Conservation (phyloP, 495 filamentous ascomycete species). For the Cetradonia linearis region DNA sequence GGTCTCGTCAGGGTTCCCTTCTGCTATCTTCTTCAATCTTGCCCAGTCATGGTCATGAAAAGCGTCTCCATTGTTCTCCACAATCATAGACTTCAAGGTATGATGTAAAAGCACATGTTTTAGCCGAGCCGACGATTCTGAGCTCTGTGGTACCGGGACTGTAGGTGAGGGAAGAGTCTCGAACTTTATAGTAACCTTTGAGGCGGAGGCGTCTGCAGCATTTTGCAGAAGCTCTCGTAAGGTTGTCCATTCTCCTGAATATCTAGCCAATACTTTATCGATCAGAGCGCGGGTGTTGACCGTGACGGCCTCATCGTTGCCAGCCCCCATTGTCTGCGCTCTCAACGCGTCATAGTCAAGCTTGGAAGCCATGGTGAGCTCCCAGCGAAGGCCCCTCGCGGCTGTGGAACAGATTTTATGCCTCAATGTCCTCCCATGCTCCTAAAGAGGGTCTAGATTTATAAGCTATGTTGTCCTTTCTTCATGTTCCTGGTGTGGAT, state of each 20-base stretch:
- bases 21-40: constrained; percentile 88
- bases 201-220: constrained; percentile 87
- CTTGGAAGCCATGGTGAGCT: constrained; percentile 41
- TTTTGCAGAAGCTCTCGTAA: constrained; percentile 95
- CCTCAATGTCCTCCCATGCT: background rate
- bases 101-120: constrained; percentile 77
- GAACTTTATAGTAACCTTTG: constrained; percentile 79
- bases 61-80: constrained; percentile 79
- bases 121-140: constrained; percentile 56
- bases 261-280: constrained; percentile 91
- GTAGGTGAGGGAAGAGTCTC: constrained; percentile 74
- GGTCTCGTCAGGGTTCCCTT: constrained; percentile 96
- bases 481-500: background rate
- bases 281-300: constrained; percentile 95
- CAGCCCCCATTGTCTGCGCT: constrained; percentile 74
- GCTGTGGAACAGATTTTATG: background rate
- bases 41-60: constrained; percentile 88
- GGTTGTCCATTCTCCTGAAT: constrained; percentile 83
- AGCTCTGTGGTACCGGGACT: constrained; percentile 58
- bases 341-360: constrained; percentile 77
- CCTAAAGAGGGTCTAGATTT: too few species aligned
- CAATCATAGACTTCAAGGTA: constrained; percentile 69
- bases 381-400: constrained; percentile 16
- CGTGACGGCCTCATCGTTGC: constrained; percentile 92
- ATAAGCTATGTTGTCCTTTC: background rate